Percentiles rank a stretch among this genome's conserved stretches.
Evolutionary conservation across 2,329 filamentous ascomycete genomes (phyloP).

Genomic region (Epicoccum sorghinum): DNA sequence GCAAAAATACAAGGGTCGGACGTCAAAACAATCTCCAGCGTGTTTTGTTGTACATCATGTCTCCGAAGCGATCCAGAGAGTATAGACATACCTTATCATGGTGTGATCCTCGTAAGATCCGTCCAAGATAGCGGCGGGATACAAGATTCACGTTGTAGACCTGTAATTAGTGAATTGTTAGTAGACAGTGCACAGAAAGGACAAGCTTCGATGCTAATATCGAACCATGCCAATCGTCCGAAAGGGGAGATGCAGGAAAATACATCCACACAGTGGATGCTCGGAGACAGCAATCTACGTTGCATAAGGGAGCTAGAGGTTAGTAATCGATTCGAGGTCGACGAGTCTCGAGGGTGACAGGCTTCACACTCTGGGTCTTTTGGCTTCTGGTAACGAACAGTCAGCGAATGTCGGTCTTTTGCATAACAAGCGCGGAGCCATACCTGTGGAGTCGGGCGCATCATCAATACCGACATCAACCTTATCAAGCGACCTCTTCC

Average conservation of each 20-base stretch:
- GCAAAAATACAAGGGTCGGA: neutral
- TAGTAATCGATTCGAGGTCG: slow-evolving; percentile 23
- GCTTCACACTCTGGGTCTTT: slow-evolving; percentile 40
- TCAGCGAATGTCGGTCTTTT: slow-evolving; percentile 19
- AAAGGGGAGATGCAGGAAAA: neutral
- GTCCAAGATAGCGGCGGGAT: neutral
- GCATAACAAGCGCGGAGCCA: neutral
- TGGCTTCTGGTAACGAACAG: slow-evolving; percentile 30
- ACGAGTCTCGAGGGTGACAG: slow-evolving; percentile 27
- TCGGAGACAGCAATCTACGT: neutral
- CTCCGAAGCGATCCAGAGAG: neutral
- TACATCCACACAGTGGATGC: neutral
- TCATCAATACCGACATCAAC: slow-evolving; percentile 36
- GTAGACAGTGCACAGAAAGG: slow-evolving; percentile 6
- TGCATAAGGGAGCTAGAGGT: slow-evolving; percentile 20
- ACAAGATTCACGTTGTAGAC: neutral
- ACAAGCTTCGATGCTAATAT: neutral
- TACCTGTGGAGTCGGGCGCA: slow-evolving; percentile 39
- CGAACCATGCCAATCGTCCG: neutral
- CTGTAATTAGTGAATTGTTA: slow-evolving; percentile 13
- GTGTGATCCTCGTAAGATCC: neutral
- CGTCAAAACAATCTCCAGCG: neutral
- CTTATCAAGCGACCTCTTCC: slow-evolving; percentile 43
- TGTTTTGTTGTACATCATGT: neutral
- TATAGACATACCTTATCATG: slow-evolving; percentile 15